Conservation (phyloP, 331 rosid genomes). For the Pyracantha coccinea region DNA sequence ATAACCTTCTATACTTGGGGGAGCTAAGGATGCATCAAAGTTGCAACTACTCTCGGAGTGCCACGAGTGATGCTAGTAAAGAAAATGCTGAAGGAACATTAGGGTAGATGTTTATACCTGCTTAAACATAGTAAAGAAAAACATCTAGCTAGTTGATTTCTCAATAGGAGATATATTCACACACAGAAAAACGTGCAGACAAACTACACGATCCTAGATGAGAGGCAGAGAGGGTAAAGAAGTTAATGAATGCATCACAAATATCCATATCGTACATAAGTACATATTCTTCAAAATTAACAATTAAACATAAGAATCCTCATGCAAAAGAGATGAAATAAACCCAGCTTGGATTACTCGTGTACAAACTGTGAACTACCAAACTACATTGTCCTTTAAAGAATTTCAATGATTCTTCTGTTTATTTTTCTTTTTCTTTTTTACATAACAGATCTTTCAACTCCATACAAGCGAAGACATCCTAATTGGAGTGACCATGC, state of each 20-base stretch:
- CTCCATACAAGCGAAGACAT: background rate
- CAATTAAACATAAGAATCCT: background rate
- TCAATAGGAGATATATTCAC: background rate
- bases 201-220: background rate
- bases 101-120: background rate
- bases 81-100: conserved; percentile 16
- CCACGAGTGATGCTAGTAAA: conserved; percentile 5
- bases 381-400: background rate
- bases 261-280: background rate
- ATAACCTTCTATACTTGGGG: background rate
- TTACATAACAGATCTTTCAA: background rate
- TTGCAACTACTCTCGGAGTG: background rate
- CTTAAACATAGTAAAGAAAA: background rate
- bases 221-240: no score
- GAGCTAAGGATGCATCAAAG: background rate
- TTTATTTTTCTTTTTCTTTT: no score
- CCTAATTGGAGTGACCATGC: background rate
- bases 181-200: background rate
- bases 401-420: background rate
- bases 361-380: background rate
- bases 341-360: background rate
- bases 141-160: background rate
- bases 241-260: background rate
- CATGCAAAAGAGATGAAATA: background rate
- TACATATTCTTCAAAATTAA: background rate